Evolutionary conservation across 352 stramenopile genomes (phyloP).

Genomic region (Globisporangium radiosum): DNA sequence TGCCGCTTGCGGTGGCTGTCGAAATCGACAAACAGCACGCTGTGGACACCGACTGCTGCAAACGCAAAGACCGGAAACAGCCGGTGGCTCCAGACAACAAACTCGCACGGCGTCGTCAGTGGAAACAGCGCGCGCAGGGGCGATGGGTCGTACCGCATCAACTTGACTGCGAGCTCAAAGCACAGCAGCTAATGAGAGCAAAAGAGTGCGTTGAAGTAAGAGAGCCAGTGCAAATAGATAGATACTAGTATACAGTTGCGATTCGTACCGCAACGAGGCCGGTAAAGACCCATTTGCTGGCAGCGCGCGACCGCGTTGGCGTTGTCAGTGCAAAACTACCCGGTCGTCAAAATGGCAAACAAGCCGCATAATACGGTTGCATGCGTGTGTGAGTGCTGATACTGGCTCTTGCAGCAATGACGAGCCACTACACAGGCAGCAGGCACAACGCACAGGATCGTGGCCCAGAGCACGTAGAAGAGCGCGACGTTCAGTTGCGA

Average conservation of each 20-base stretch:
- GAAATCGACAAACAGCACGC: constrained; percentile 53
- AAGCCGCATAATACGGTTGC: too few relatives aligned
- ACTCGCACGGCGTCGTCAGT: constrained; percentile 51
- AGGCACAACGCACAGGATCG: constrained; percentile 42
- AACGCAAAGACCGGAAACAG: constrained; percentile 48
- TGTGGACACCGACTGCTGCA: constrained; percentile 33
- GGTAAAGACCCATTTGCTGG: constrained; percentile 41
- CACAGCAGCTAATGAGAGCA: constrained; percentile 28
- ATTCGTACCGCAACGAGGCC: constrained; percentile 36
- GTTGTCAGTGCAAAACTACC: constrained; percentile 43
- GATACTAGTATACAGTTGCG: background rate
- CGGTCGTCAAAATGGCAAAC: background rate
- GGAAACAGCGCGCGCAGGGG: constrained; percentile 32
- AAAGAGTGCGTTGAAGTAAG: background rate
- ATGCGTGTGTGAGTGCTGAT: background rate
- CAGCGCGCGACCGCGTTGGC: constrained; percentile 27
- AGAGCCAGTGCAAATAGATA: too few relatives aligned
- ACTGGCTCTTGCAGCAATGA: too few relatives aligned
- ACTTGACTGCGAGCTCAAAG: constrained; percentile 44
- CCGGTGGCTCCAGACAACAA: constrained; percentile 48
- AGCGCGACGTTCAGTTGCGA: constrained; percentile 52
- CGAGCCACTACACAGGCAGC: background rate
- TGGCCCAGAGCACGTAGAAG: constrained; percentile 60
- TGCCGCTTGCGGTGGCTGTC: constrained; percentile 43
- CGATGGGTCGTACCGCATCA: constrained; percentile 47